Evolutionary conservation across 805 yeast species (phyloP).

Genomic region (Brettanomyces custersianus): DNA sequence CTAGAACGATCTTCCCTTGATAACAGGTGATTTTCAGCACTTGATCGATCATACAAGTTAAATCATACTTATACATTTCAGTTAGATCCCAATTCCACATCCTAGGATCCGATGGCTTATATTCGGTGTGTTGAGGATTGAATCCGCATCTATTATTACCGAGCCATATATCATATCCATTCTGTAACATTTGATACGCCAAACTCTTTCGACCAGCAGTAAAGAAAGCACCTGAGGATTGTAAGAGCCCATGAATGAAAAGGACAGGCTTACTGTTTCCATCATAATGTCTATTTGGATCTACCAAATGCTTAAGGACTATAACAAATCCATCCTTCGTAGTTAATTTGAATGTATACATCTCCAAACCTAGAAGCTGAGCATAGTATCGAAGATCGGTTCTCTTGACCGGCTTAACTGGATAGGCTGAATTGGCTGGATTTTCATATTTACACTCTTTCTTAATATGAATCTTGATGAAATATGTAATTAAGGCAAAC

Average conservation of each 20-base stretch:
- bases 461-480: conserved; percentile 8
- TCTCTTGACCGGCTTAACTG: conserved; percentile 22
- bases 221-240: conserved; percentile 78
- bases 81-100: conserved; percentile 94
- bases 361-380: conserved; percentile 45
- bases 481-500: conserved; percentile 13
- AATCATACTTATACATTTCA: conserved; percentile 74
- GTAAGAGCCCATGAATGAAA: conserved; percentile 78
- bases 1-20: conserved; percentile 42
- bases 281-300: conserved; percentile 11
- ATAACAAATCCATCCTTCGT: conserved; percentile 78
- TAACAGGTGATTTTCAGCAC: conserved; percentile 33
- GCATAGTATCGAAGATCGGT: conserved; percentile 58
- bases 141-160: conserved; percentile 90
- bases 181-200: conserved; percentile 41
- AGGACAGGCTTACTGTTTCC: conserved; percentile 45
- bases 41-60: conserved; percentile 62
- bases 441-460: conserved; percentile 5
- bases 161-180: conserved; percentile 81
- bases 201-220: conserved; percentile 77
- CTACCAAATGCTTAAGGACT: conserved; percentile 53
- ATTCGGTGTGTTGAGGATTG: conserved; percentile 52
- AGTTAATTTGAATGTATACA: conserved; percentile 48
- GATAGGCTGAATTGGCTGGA: conserved; percentile 14
- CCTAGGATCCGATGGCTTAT: conserved; percentile 31